Conservation (phyloP, 2,329 filamentous ascomycete genomes). For the Aspergillus awamori region DNA sequence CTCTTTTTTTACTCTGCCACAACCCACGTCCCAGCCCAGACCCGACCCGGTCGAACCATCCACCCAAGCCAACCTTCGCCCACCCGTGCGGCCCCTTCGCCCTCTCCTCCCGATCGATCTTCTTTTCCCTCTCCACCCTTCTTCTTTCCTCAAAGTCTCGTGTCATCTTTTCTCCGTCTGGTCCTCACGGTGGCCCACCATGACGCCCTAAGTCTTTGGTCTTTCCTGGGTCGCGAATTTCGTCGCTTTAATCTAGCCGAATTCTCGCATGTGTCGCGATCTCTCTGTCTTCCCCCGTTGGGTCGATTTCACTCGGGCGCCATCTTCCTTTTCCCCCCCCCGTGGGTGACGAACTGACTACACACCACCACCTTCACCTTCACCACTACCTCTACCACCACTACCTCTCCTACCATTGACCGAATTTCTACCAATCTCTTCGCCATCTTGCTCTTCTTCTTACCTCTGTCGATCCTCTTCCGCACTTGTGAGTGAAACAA, state of each 20-base stretch:
- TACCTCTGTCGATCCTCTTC: background rate
- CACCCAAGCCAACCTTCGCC: background rate
- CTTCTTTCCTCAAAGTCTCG: slow-evolving; percentile 16
- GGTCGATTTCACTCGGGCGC: slow-evolving; percentile 20
- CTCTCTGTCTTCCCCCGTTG: slow-evolving; percentile 13
- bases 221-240: slow-evolving; percentile 19
- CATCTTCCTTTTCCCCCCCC: slow-evolving; percentile 12
- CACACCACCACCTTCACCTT: slow-evolving; percentile 7
- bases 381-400: slow-evolving; percentile 16
- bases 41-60: background rate
- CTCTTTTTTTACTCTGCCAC: slow-evolving; percentile 10
- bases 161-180: slow-evolving; percentile 26
- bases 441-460: background rate
- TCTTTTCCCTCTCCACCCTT: slow-evolving; percentile 19
- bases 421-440: background rate
- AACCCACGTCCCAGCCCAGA: background rate
- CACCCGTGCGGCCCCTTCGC: slow-evolving; percentile 24
- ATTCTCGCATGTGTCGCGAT: slow-evolving; percentile 23
- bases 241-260: slow-evolving; percentile 16
- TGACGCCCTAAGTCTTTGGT: slow-evolving; percentile 27
- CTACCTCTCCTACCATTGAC: slow-evolving; percentile 11
- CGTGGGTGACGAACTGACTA: slow-evolving; percentile 17
- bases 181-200: slow-evolving; percentile 27
- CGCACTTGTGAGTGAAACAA: slow-evolving; percentile 4
- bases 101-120: slow-evolving; percentile 22